These are phyloP conservation scores for Fraxinus velutina DNA, from an alignment of 305 asterid species.

Conservation along the genomic window DNA sequence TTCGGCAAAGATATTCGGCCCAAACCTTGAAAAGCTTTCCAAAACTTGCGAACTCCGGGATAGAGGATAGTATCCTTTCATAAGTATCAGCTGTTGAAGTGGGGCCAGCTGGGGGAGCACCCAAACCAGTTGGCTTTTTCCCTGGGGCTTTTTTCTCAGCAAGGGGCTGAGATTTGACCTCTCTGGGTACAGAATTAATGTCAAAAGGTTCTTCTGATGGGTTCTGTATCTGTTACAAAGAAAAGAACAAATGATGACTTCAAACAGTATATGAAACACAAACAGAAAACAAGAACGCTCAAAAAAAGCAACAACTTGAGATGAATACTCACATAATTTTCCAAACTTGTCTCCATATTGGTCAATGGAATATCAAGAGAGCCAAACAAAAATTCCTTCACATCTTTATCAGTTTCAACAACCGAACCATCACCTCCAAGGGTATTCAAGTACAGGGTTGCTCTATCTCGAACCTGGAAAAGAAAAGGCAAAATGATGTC, in stretches of 20 bases:
- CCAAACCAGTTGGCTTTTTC: slow-evolving; percentile 76
- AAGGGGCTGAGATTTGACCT: slow-evolving; percentile 80
- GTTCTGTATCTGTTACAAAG: slow-evolving; percentile 44
- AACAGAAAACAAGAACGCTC: slow-evolving; percentile 13
- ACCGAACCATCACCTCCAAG: slow-evolving; percentile 85
- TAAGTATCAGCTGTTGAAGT: slow-evolving; percentile 68
- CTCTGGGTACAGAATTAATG: slow-evolving; percentile 72
- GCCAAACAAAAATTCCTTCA: slow-evolving; percentile 84
- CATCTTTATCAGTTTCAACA: slow-evolving; percentile 75
- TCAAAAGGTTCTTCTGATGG: slow-evolving; percentile 80
- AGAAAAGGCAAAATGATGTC: slow-evolving; percentile 6
- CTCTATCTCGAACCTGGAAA: slow-evolving; percentile 91
- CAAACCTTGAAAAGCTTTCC: slow-evolving; percentile 94
- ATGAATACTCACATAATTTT: slow-evolving; percentile 59
- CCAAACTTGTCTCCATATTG: slow-evolving; percentile 84
- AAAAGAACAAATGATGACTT: slow-evolving; percentile 22
- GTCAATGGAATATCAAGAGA: slow-evolving; percentile 71
- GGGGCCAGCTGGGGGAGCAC: slow-evolving; percentile 67
- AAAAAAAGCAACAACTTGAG: background rate
- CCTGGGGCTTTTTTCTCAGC: slow-evolving; percentile 87
- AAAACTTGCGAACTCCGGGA: slow-evolving; percentile 71
- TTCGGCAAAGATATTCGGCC: background rate
- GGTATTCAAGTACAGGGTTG: slow-evolving; percentile 86
- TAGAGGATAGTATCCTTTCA: slow-evolving; percentile 64
- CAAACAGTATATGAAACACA: slow-evolving; percentile 6